Base-by-base conservation (phyloP, 495 filamentous ascomycete species). In the Daldinia vernicosa region DNA sequence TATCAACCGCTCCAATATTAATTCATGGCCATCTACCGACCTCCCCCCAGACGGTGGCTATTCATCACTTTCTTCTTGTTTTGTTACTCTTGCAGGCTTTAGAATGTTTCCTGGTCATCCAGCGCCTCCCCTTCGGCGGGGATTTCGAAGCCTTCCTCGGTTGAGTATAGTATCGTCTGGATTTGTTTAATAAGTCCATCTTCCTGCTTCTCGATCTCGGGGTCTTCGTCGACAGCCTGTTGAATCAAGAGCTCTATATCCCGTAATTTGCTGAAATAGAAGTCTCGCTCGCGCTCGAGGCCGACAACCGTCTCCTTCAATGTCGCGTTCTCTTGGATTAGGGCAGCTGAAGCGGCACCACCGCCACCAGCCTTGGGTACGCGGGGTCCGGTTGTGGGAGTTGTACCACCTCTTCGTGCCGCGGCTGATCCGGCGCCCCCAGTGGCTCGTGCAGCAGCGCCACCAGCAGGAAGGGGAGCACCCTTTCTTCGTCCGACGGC, bases 221-320 rank as follows among this genome's bases (percentile, higher is more conserved):
- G 93, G 69, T 97, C 90, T 43, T 89, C 89, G 74, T 98, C 95
- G 73, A 97, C 92, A 15, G 93, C 93, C 69, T 90, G 89, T 84
- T 99, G 95, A 59, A 99, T 84, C 77, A 99, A 73, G 71, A 99
- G 80, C 81, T 99, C 96, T 71, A 99, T 99, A 76, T 99, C 95
- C 58, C 95, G 89, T 64, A 99, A 82, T 83, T 99, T 99, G 84
- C 92, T 94, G 79, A 99, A 99, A 84, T 99, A 99, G 81, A 99
- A 99, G 80, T 99, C 95, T 57, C 95, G 85, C 84, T 99, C 95
- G 76, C 93, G 91, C 84, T 97, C 93, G 52, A 97, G 84, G 4
- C 93, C 93, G n/a, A 85, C 83, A 24, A 96, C 92, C 0, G 88
- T 93, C 80, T 95, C 91, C 85, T 94, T 96, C 68, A 98, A 83